Conservation (phyloP, 2,329 filamentous ascomycete species). For the Fusarium sp. region DNA sequence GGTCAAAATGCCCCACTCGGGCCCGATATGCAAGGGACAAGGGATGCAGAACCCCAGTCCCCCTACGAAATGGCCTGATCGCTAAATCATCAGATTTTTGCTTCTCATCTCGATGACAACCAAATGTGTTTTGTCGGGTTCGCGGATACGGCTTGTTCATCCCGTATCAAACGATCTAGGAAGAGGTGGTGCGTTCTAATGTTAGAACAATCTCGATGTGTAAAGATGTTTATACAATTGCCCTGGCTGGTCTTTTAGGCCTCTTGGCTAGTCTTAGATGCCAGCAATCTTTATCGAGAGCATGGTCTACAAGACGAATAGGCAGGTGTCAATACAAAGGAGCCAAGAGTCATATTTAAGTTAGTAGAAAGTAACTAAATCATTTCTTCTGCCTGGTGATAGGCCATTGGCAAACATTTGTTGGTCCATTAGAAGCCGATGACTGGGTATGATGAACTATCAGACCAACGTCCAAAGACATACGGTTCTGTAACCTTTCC, state of each 20-base stretch:
- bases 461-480: not conserved
- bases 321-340: no score
- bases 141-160: not conserved
- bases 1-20: constrained; percentile 19
- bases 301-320: no score
- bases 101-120: constrained; percentile 2
- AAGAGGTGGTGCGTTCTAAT: not conserved
- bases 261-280: not conserved
- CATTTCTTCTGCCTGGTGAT: not conserved
- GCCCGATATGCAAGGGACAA: constrained; percentile 35
- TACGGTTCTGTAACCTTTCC: not conserved
- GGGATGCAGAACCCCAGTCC: constrained; percentile 25
- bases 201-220: not conserved
- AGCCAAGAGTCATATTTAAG: no score
- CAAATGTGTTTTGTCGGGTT: not conserved
- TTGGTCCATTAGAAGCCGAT: no score
- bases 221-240: not conserved
- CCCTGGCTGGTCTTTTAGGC: not conserved
- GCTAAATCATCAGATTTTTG: constrained; percentile 27
- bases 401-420: not conserved
- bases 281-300: no score
- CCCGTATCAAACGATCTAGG: not conserved
- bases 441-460: no score
- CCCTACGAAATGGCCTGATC: constrained; percentile 34
- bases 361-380: no score